phyloP scores from a whole-genome alignment of 2,329 filamentous ascomycete species.

The Alternaria metachromatica region DNA sequence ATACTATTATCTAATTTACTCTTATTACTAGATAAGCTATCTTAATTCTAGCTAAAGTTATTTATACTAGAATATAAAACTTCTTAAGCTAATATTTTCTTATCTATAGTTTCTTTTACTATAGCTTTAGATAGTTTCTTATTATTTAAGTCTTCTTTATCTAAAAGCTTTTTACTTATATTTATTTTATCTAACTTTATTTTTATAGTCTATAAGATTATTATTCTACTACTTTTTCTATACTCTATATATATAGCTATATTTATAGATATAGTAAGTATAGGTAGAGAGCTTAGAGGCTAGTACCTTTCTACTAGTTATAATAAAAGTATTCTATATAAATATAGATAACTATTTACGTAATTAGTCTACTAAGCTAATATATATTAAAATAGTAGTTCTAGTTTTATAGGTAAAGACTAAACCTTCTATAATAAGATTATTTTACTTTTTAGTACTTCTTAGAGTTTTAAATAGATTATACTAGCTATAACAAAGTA shows the following conservation, averaged over 20 bases:
- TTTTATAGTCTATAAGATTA: background rate
- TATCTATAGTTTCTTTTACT: background rate
- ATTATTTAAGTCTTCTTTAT: background rate
- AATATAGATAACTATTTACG: conserved; percentile 6
- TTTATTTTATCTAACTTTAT: background rate
- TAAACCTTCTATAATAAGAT: conserved; percentile 2
- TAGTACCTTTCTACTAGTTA: background rate
- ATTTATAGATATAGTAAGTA: conserved; percentile 3
- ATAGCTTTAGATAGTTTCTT: background rate
- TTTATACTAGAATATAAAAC: background rate
- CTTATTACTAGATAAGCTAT: conserved; percentile 7
- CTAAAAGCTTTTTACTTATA: background rate
- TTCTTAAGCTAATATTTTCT: conserved; percentile 4
- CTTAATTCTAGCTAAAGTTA: background rate
- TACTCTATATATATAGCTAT: background rate
- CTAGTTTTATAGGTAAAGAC: background rate
- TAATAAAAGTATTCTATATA: conserved; percentile 4
- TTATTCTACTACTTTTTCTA: background rate
- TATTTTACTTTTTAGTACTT: conserved; percentile 7
- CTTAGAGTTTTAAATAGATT: background rate
- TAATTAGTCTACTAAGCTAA: conserved; percentile 6
- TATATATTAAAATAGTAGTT: conserved; percentile 7
- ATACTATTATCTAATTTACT: conserved; percentile 1
- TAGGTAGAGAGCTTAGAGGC: background rate
- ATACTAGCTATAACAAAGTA: background rate